phyloP scores from a whole-genome alignment of 2,329 filamentous ascomycete genomes.

The Pseudogymnoascus sp. region DNA sequence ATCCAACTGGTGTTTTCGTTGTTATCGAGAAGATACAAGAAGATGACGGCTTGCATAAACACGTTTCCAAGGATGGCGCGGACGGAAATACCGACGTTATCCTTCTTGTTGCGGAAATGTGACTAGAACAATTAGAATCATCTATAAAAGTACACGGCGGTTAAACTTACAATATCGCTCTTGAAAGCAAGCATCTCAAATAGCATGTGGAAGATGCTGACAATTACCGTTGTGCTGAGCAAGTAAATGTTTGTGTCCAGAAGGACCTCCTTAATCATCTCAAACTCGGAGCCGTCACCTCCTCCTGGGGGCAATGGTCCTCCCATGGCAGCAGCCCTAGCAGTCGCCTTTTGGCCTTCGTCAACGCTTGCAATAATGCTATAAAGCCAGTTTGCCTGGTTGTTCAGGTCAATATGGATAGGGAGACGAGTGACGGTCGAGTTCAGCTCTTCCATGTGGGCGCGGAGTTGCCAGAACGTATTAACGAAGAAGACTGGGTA shows the following conservation, averaged over 20 bases:
- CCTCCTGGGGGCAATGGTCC: conserved; percentile 55
- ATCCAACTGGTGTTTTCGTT: conserved; percentile 98
- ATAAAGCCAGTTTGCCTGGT: conserved; percentile 85
- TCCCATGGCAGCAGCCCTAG: conserved; percentile 62
- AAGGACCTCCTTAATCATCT: conserved; percentile 93
- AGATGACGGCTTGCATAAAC: conserved; percentile 93
- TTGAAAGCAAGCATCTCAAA: conserved; percentile 96
- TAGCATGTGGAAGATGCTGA: conserved; percentile 84
- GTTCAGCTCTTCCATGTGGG: conserved; percentile 87
- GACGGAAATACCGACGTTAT: conserved; percentile 92
- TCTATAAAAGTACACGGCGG: background rate
- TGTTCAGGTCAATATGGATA: conserved; percentile 74
- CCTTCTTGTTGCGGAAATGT: conserved; percentile 99
- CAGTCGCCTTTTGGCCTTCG: conserved; percentile 75
- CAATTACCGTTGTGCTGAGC: conserved; percentile 73
- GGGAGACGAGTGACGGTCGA: conserved; percentile 77
- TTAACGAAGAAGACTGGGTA: conserved; percentile 86
- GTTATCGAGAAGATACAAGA: conserved; percentile 95
- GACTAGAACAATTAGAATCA: conserved; percentile 35
- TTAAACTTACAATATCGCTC: conserved; percentile 65
- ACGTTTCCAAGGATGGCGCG: conserved; percentile 95
- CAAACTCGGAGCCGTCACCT: conserved; percentile 87
- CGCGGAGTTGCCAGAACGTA: conserved; percentile 92
- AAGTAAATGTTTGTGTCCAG: conserved; percentile 91
- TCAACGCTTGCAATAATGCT: conserved; percentile 77